Evolutionary conservation across 768 basidiomycete species (phyloP).

Genomic region (Fibroporia radiculosa): DNA sequence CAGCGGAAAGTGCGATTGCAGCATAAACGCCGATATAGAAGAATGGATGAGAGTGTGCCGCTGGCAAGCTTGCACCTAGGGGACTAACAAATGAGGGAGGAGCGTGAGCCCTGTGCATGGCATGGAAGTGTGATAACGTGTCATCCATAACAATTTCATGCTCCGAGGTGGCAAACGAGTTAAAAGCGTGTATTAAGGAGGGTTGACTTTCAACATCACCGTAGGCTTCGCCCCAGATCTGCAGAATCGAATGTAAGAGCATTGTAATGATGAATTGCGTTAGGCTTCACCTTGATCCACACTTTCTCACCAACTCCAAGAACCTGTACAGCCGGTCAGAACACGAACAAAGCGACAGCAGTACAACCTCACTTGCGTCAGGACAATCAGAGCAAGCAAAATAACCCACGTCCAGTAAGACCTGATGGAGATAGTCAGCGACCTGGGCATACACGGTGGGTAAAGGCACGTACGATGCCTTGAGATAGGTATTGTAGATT

Average conservation of each 20-base stretch:
- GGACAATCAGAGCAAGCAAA: constrained; percentile 38
- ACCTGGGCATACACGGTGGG: too few species aligned
- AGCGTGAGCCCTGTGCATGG: constrained; percentile 9
- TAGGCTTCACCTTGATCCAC: constrained; percentile 60
- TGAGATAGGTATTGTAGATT: constrained; percentile 54
- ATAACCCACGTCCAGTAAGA: constrained; percentile 65
- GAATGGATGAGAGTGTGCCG: constrained; percentile 51
- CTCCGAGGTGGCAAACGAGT: constrained; percentile 17
- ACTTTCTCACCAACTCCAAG: constrained; percentile 53
- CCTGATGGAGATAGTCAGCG: too few species aligned
- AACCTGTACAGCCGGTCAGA: constrained; percentile 25
- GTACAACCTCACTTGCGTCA: constrained; percentile 30
- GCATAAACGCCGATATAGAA: constrained; percentile 70
- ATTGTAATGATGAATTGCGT: not conserved
- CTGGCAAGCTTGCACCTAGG: constrained; percentile 26
- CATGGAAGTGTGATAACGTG: constrained; percentile 18
- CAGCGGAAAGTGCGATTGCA: constrained; percentile 45
- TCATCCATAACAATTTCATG: constrained; percentile 19
- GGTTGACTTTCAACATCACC: constrained; percentile 7
- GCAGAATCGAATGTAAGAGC: not conserved
- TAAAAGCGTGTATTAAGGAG: constrained; percentile 13
- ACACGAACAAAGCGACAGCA: not conserved
- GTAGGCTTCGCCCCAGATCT: constrained; percentile 69
- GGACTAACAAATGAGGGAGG: not conserved
- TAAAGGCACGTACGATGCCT: constrained; percentile 51